Evolutionary conservation across 2,329 filamentous ascomycete genomes (phyloP), one percentile per base, ranked within the genome.

Genomic region (Alternaria hordeiaustralica): DNA sequence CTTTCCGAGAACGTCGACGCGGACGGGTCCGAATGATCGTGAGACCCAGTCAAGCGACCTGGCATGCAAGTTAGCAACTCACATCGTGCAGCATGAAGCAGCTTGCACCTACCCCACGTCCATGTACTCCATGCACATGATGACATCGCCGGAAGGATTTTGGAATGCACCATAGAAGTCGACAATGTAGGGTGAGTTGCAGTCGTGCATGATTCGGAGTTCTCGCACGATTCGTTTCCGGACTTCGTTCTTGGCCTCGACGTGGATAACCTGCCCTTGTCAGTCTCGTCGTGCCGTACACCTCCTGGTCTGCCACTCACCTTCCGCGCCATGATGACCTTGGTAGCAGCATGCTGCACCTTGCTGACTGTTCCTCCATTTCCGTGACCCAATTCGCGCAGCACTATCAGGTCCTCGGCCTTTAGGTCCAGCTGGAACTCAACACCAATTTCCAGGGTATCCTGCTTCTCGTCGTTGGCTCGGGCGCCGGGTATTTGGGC

Each of bases 101-200:
- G 59, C 47, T 49, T 46, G 47, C 9, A 84, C 92, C 82, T 87
- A 98, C 96, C 96, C 96, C 79, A 95, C 93, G 82, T 99, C 96
- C 93, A 97, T 97, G 79, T 99, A 98, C 81, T 99, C 96, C 96
- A 99, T 99, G 81, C 96, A 99, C 90, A 99, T 95, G 73, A 98
- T 96, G 63, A 99, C 96, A 83, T 99, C 96, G 78, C 96, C 95
- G 66, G 94, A 94, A 77, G 96, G 92, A 78, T 97, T 98, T 76
- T 98, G 88, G 78, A 98, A 99, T 41, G 96, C 96, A 64, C 96
- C 96, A 77, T 98, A 98, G 81, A 97, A 99, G 58, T 92, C 97
- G 64, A 99, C 96, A 75, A 99, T 98, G 80, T 96, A 94, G 65
- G 96, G 92, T 21, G 93, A 97, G 77, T 97, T 96, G 82, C 96